A percentile compares a stretch with the other conserved stretches of the same genome.
Evolutionary conservation across 371 early-diverging fungal species (phyloP).

Genomic region (Rhizopus sp.): DNA sequence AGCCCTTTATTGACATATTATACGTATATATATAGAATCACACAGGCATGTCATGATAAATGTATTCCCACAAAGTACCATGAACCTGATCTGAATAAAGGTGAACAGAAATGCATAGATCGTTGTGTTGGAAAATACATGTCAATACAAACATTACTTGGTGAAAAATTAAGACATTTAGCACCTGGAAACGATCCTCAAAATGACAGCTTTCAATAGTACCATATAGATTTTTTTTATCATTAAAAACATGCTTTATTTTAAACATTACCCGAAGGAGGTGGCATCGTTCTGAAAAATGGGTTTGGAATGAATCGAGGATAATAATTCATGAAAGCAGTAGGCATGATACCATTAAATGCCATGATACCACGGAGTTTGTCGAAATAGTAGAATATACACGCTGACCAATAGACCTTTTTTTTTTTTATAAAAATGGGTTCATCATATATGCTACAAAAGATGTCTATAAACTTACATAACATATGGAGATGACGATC

Average conservation of each 20-base stretch:
- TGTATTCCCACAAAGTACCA: conserved; percentile 85
- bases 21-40: conserved; percentile 74
- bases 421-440: not conserved
- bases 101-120: conserved; percentile 94
- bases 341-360: conserved; percentile 3
- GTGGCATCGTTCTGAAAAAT: not conserved
- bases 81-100: conserved; percentile 92
- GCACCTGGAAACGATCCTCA: conserved; percentile 17
- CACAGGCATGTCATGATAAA: conserved; percentile 83
- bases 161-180: conserved; percentile 63
- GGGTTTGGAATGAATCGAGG: conserved; percentile 1
- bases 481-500: conserved; percentile 30
- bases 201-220: conserved; percentile 3
- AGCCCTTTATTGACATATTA: too few species aligned
- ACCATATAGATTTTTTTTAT: not conserved
- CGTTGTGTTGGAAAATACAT: conserved; percentile 89
- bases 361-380: conserved; percentile 26
- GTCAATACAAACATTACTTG: conserved; percentile 75
- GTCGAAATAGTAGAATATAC: conserved; percentile 41
- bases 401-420: conserved; percentile 41
- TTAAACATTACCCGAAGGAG: conserved; percentile 1
- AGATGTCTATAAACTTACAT: conserved; percentile 22
- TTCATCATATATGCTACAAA: not conserved
- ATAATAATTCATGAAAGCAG: conserved; percentile 13
- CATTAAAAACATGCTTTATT: not conserved